Percentiles rank a stretch among this genome's conserved stretches.
These are phyloP conservation scores for Ceratobasidium sp. DNA, from an alignment of 1,284 basidiomycete species.

Conservation along the genomic window DNA sequence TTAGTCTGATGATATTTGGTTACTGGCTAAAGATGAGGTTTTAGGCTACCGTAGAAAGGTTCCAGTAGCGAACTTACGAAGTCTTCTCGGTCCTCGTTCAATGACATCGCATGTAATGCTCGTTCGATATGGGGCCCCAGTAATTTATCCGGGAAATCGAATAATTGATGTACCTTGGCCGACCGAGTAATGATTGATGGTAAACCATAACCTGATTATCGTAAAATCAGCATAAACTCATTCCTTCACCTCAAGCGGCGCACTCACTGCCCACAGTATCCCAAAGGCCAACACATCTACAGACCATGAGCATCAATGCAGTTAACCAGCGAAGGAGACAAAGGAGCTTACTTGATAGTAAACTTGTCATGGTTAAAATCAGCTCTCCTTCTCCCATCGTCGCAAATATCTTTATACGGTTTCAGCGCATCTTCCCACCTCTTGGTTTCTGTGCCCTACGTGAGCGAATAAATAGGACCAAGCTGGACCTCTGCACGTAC, in stretches of 20 bases:
- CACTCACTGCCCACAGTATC: conserved; percentile 72
- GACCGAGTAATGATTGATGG: conserved; percentile 70
- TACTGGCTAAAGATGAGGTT: conserved; percentile 63
- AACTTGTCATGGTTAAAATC: conserved; percentile 64
- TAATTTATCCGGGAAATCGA: conserved; percentile 71
- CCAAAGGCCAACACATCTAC: conserved; percentile 77
- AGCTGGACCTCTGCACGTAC: conserved; percentile 55
- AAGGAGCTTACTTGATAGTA: conserved; percentile 74
- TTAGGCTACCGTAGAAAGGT: conserved; percentile 11
- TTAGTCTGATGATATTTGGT: conserved; percentile 72
- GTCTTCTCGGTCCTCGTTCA: conserved; percentile 73
- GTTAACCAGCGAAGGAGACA: no score
- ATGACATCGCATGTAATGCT: conserved; percentile 75
- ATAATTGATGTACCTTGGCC: conserved; percentile 63
- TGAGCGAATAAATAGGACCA: neutral
- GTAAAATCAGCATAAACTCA: neutral
- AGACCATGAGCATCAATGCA: no score
- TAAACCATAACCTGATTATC: conserved; percentile 64
- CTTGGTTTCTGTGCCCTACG: conserved; percentile 60
- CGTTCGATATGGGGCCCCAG: conserved; percentile 74
- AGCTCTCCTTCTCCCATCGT: conserved; percentile 68
- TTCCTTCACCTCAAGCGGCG: neutral
- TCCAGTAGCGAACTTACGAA: conserved; percentile 64
- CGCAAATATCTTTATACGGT: conserved; percentile 66
- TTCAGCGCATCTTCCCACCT: conserved; percentile 62